Evolutionary conservation across 495 filamentous ascomycete species (phyloP).

Genomic region (Extremus antarcticus): DNA sequence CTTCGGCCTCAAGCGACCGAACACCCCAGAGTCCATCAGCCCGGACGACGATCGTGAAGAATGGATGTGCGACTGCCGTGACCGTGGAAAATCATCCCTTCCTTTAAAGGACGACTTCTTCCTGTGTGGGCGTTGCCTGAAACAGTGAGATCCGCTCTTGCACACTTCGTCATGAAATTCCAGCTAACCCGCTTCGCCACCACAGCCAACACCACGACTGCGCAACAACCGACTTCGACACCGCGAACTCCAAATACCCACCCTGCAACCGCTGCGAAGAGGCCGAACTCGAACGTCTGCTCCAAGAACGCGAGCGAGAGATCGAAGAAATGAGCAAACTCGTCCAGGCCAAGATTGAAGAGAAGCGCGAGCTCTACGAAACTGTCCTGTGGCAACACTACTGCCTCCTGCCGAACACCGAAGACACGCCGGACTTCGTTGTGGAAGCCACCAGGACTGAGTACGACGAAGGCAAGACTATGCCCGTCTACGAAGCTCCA

Average conservation of each 20-base stretch:
- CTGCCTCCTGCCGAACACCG: conserved; percentile 4
- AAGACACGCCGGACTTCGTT: background rate
- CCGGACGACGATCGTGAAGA: background rate
- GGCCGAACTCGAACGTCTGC: background rate
- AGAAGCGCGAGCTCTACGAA: background rate
- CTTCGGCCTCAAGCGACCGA: background rate
- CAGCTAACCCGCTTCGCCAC: no score
- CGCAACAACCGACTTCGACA: background rate
- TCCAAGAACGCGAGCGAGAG: background rate
- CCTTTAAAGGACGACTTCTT: background rate
- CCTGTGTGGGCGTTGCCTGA: background rate
- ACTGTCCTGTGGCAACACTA: conserved; percentile 9
- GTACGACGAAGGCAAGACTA: background rate
- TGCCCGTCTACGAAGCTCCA: conserved; percentile 10
- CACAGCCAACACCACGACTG: background rate
- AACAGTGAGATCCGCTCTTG: background rate
- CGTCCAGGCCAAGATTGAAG: background rate
- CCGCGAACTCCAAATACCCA: background rate
- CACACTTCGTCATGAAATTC: no score
- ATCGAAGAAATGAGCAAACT: background rate
- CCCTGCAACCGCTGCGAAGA: background rate
- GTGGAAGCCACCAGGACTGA: conserved; percentile 3
- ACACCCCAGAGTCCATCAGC: background rate
- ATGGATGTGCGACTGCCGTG: background rate
- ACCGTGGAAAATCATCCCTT: background rate